These are phyloP conservation scores for button mushroom (Agaricus bisporus) DNA, from an alignment of 768 basidiomycete species.

Conservation along the genomic window DNA sequence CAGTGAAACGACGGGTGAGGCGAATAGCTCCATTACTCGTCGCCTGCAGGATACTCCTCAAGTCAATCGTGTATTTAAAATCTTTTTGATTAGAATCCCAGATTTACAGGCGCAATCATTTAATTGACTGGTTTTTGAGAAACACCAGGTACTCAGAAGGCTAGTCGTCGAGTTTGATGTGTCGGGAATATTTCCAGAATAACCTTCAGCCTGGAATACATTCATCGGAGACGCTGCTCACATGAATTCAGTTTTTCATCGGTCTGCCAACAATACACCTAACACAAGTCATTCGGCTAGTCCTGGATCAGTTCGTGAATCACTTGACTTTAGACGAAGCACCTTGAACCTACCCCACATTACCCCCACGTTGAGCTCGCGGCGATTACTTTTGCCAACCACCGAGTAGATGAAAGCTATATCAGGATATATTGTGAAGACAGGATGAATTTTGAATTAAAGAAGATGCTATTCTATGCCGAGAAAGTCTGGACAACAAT, in stretches of 20 bases:
- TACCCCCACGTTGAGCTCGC: constrained; percentile 46
- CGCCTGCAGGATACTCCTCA: constrained; percentile 40
- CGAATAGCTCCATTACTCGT: constrained; percentile 45
- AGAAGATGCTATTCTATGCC: neutral
- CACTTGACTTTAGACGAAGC: neutral
- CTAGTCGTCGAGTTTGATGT: too few relatives aligned
- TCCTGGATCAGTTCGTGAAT: constrained; percentile 23
- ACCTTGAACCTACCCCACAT: constrained; percentile 33
- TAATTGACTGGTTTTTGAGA: too few relatives aligned
- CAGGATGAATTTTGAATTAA: neutral
- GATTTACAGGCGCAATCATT: constrained; percentile 42
- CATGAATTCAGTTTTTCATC: constrained; percentile 35
- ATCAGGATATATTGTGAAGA: constrained; percentile 4
- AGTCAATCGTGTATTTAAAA: too few relatives aligned
- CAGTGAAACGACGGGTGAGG: constrained; percentile 30
- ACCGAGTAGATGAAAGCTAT: constrained; percentile 18
- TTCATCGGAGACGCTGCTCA: too few relatives aligned
- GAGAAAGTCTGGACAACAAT: constrained; percentile 14
- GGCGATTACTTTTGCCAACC: constrained; percentile 36
- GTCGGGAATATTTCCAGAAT: too few relatives aligned
- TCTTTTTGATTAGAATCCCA: constrained; percentile 50
- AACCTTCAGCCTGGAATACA: too few relatives aligned
- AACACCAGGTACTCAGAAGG: too few relatives aligned
- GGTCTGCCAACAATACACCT: constrained; percentile 37
- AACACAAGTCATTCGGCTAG: constrained; percentile 42